Conservation (phyloP, 2,329 filamentous ascomycete genomes). For the Exophiala bonariae region DNA sequence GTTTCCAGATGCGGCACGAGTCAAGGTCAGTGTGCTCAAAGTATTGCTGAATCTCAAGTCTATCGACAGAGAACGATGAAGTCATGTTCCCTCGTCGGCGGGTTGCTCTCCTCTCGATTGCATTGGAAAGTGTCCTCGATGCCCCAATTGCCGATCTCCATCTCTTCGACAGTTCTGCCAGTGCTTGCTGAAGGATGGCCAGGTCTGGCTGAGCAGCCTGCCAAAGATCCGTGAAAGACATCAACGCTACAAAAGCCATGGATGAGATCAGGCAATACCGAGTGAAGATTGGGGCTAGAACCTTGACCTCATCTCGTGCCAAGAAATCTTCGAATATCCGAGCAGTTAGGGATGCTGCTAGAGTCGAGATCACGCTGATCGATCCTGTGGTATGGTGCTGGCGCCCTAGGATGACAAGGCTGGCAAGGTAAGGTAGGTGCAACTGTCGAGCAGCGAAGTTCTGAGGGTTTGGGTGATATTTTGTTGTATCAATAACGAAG, state of each 20-base stretch:
- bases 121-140: too few species aligned
- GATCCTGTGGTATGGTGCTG: constrained; percentile 17
- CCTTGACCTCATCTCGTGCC: constrained; percentile 44
- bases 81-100: too few species aligned
- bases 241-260: constrained; percentile 37
- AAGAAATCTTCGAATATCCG: constrained; percentile 47
- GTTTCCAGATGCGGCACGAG: too few species aligned
- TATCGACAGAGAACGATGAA: too few species aligned
- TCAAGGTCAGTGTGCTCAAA: too few species aligned
- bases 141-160: constrained; percentile 2
- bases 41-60: too few species aligned
- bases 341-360: constrained; percentile 44
- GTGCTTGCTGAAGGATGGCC: constrained; percentile 1
- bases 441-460: constrained; percentile 43
- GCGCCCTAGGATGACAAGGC: constrained; percentile 41
- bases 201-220: constrained; percentile 2
- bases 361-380: constrained; percentile 38
- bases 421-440: constrained; percentile 39
- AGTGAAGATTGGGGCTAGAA: constrained; percentile 44
- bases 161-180: constrained; percentile 3
- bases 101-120: too few species aligned
- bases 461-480: constrained; percentile 18
- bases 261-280: constrained; percentile 44
- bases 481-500: neutral
- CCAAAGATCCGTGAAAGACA: constrained; percentile 1